Conservation (phyloP, 140 eudicot genomes). For the Ambrosia hybrid region DNA sequence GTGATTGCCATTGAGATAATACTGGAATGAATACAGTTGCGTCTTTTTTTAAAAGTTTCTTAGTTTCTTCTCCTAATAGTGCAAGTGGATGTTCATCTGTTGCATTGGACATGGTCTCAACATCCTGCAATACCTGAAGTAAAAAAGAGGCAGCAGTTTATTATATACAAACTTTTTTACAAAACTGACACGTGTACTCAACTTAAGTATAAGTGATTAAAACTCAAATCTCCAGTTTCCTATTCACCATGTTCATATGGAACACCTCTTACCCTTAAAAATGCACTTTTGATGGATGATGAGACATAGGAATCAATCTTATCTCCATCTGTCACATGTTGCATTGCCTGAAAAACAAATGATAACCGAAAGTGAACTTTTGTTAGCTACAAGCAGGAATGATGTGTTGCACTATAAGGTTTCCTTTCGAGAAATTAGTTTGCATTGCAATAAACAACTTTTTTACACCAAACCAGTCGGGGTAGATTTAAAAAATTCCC, state of each 20-base stretch:
- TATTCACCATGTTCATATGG: conserved; percentile 1
- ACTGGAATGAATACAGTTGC: conserved; percentile 69
- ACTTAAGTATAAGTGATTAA: neutral
- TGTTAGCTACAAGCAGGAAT: conserved; percentile 17
- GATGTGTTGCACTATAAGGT: neutral
- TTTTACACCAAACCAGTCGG: no score
- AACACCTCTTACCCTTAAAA: conserved; percentile 61
- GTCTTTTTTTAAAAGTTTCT: conserved; percentile 65
- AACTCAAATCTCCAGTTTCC: neutral
- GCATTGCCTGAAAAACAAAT: conserved; percentile 52
- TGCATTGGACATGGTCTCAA: conserved; percentile 68
- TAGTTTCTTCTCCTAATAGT: conserved; percentile 79
- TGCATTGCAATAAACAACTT: no score
- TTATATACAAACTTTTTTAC: neutral
- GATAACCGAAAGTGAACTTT: conserved; percentile 19
- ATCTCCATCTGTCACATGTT: conserved; percentile 69
- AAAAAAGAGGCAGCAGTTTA: conserved; percentile 2
- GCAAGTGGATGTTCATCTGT: conserved; percentile 85
- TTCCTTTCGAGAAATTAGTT: no score
- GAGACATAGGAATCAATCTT: conserved; percentile 78
- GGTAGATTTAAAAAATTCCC: no score
- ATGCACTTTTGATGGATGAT: conserved; percentile 82
- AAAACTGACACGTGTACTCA: conserved; percentile 15
- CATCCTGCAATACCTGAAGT: conserved; percentile 70
- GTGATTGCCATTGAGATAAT: conserved; percentile 80